Evolutionary conservation across 1,139 yeast species (phyloP).

Genomic region (Suhomyces terraborum): DNA sequence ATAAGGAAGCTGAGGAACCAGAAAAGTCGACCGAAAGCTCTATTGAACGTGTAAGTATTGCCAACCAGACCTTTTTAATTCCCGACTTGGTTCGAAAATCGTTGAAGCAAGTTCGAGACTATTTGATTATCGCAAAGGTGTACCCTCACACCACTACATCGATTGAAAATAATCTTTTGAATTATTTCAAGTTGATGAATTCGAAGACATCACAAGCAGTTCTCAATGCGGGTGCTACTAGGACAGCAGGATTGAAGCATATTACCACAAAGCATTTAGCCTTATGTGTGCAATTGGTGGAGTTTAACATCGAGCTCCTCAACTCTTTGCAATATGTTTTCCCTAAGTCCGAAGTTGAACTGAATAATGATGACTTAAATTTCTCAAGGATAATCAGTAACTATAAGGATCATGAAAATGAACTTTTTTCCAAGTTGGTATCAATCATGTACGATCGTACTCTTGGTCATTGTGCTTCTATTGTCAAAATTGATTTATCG

Average conservation of each 20-base stretch:
- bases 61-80: constrained; percentile 41
- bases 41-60: constrained; percentile 40
- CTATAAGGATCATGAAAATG: constrained; percentile 63
- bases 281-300: constrained; percentile 60
- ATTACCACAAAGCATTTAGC: constrained; percentile 77
- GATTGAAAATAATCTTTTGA: constrained; percentile 49
- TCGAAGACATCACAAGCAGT: constrained; percentile 63
- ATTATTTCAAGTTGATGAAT: constrained; percentile 55
- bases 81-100: constrained; percentile 44
- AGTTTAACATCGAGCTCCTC: constrained; percentile 39
- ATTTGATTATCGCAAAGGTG: constrained; percentile 49
- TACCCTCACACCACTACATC: constrained; percentile 44
- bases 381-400: constrained; percentile 33
- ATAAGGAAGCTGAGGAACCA: constrained; percentile 2
- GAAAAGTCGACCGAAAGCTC: neutral
- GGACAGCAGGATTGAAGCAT: constrained; percentile 73
- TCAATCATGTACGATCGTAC: constrained; percentile 72
- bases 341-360: constrained; percentile 3
- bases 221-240: constrained; percentile 75
- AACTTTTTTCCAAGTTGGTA: constrained; percentile 65
- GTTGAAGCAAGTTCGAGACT: constrained; percentile 46
- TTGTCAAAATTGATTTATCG: constrained; percentile 54
- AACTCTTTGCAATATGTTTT: constrained; percentile 23
- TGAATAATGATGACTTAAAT: constrained; percentile 38
- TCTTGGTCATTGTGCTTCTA: constrained; percentile 46